Evolutionary conservation across 2,329 filamentous ascomycete species (phyloP), one percentile per base, ranked within the genome.

Genomic region (Thielaviopsis punctulata): DNA sequence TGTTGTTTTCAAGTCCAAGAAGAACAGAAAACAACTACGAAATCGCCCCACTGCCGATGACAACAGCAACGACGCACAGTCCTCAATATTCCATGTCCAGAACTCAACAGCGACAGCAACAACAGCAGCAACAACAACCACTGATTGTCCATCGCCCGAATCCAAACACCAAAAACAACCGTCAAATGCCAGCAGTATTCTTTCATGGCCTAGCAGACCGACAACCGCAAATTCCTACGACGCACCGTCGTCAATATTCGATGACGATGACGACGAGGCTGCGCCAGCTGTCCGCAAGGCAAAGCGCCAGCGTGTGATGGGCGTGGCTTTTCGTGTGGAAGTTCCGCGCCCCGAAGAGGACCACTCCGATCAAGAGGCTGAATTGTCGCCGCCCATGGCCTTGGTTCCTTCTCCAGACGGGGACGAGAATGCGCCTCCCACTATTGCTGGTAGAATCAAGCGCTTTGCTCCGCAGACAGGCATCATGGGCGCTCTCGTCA

Each of bases 391-490:
- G 23, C 27, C 46, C 43, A 24, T 48, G 18, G 44, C 46, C 12
- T 45, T 27, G 25, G 4, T 23, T 45, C n/a, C 24, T 21, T 21
- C 21, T 18, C 24, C 24, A 23, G 48, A 48, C 8, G 22, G 25
- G 8, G 47, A 21, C 18, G 30, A n/a, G 27, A 41, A 15, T 36
- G 24, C 18, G 7, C 2, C 36, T 2, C 53, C 44, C 24, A 3
- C 25, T 15, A 36, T 19, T 43, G 25, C 36, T 36, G 39, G 52
- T 55, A 39, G 53, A 33, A 52, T 52, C 41, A 44, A 45, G 33
- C 78, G 82, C 41, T 90, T 90, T 62, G 79, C 80, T 51, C 76
- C 79, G 54, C 83, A 86, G 64, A 87, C 82, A 0, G 84, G 84
- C 0, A 66, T 80, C 56, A 71, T 81, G 0, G 73, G 75, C 30